phyloP scores from a whole-genome alignment of 306 rosid species.

The Elaeagnus macrophylla region DNA sequence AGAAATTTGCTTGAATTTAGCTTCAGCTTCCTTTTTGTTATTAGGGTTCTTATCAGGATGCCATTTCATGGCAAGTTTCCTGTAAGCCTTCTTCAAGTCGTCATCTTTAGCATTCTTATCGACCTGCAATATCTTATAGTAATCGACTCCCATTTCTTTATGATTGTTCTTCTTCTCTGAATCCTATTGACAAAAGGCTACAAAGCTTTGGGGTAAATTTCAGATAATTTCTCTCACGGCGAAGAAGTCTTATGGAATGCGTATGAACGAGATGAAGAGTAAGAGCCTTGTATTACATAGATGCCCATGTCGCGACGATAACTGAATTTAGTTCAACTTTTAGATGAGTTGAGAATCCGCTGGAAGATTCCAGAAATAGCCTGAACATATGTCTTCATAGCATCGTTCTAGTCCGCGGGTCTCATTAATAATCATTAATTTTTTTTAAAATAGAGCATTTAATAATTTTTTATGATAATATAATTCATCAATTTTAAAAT shows the following conservation, averaged over 20 bases:
- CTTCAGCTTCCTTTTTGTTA: conserved; percentile 61
- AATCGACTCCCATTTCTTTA: conserved; percentile 49
- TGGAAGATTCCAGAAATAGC: conserved; percentile 40
- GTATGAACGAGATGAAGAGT: not conserved
- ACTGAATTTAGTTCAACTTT: not conserved
- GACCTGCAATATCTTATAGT: conserved; percentile 56
- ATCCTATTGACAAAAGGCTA: not conserved
- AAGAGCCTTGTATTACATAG: not conserved
- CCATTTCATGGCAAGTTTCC: conserved; percentile 73
- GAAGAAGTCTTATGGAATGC: not conserved
- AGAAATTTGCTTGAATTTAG: conserved; percentile 56
- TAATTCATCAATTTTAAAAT: too few species aligned
- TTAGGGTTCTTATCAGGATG: conserved; percentile 65
- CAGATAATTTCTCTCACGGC: not conserved
- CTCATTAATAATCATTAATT: too few species aligned
- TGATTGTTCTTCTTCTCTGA: conserved; percentile 6
- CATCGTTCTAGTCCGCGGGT: too few species aligned
- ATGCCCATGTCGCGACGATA: not conserved
- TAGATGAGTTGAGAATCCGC: conserved; percentile 4
- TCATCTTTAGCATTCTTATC: conserved; percentile 55
- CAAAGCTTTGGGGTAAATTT: not conserved
- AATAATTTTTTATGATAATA: too few species aligned
- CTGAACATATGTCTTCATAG: too few species aligned
- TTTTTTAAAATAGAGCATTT: too few species aligned
- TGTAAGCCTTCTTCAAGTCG: conserved; percentile 61